Evolutionary conservation across 2,329 filamentous ascomycete species (phyloP).

Genomic region (Tolypocladium album): DNA sequence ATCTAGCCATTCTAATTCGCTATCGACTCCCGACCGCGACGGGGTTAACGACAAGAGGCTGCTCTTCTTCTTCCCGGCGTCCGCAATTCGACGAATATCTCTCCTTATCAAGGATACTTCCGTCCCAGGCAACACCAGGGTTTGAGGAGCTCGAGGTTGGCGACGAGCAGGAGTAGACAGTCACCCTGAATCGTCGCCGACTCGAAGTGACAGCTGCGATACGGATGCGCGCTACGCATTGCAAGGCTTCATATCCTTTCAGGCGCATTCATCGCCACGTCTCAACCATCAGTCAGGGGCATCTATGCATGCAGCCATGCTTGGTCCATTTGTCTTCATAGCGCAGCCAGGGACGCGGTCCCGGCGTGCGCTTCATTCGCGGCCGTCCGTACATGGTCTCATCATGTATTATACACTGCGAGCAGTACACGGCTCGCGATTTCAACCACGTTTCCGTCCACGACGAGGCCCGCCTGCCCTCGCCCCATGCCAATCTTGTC

Average conservation of each 20-base stretch:
- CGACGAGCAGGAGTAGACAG: too few relatives aligned
- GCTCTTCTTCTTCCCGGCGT: too few relatives aligned
- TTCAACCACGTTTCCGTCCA: background rate
- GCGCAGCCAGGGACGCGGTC: background rate
- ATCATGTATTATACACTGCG: constrained; percentile 4
- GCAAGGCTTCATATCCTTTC: background rate
- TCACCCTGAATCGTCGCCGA: too few relatives aligned
- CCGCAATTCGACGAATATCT: too few relatives aligned
- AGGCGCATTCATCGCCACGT: background rate
- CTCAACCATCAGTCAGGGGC: background rate
- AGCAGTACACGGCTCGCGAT: background rate
- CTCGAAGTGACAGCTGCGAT: too few relatives aligned
- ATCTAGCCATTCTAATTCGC: too few relatives aligned
- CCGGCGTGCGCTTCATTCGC: background rate
- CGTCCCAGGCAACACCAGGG: too few relatives aligned
- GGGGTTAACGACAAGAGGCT: too few relatives aligned
- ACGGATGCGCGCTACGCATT: too few relatives aligned
- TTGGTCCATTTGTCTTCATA: background rate
- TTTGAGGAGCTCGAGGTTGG: too few relatives aligned
- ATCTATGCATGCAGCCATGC: background rate
- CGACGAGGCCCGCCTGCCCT: background rate
- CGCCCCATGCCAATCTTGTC: background rate
- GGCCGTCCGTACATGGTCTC: background rate
- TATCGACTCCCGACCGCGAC: too few relatives aligned
- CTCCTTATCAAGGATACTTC: too few relatives aligned